A percentile compares a stretch with the other conserved stretches of the same genome.
phyloP scores from a whole-genome alignment of 306 rosid genomes.

The Betula pendula region DNA sequence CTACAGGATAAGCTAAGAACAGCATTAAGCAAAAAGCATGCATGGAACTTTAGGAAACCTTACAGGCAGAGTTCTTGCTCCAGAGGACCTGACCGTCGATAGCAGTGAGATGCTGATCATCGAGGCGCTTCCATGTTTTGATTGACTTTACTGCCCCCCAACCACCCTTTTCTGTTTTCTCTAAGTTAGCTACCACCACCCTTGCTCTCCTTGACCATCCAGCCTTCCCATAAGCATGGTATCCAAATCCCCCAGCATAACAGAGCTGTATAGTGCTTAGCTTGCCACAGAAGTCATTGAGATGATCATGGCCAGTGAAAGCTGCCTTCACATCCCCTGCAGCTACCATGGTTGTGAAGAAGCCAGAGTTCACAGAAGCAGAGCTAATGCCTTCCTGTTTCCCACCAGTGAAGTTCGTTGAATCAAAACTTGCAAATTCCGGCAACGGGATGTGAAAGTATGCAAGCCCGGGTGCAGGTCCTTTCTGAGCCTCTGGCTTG shows the following conservation, averaged over 20 bases:
- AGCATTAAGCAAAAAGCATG: not conserved
- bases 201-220: conserved; percentile 96
- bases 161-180: conserved; percentile 45
- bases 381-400: conserved; percentile 76
- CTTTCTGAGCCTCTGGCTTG: conserved; percentile 62
- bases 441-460: conserved; percentile 94
- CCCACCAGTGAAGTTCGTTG: conserved; percentile 73
- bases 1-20: conserved; percentile 24
- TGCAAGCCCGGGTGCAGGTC: conserved; percentile 76
- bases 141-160: conserved; percentile 86
- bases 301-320: conserved; percentile 84
- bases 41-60: conserved; percentile 26
- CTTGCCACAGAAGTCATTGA: conserved; percentile 88
- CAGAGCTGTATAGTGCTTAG: conserved; percentile 68
- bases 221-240: conserved; percentile 93
- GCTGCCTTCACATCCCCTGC: conserved; percentile 93
- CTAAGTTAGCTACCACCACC: conserved; percentile 74
- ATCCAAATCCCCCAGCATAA: conserved; percentile 90
- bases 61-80: conserved; percentile 67
- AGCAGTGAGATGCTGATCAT: conserved; percentile 60
- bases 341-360: conserved; percentile 79
- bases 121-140: conserved; percentile 93
- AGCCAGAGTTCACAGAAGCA: conserved; percentile 87
- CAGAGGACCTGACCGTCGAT: conserved; percentile 63
- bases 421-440: conserved; percentile 64